phyloP scores from a whole-genome alignment of 495 filamentous ascomycete genomes.

The Podospora bellae-mahoneyi region DNA sequence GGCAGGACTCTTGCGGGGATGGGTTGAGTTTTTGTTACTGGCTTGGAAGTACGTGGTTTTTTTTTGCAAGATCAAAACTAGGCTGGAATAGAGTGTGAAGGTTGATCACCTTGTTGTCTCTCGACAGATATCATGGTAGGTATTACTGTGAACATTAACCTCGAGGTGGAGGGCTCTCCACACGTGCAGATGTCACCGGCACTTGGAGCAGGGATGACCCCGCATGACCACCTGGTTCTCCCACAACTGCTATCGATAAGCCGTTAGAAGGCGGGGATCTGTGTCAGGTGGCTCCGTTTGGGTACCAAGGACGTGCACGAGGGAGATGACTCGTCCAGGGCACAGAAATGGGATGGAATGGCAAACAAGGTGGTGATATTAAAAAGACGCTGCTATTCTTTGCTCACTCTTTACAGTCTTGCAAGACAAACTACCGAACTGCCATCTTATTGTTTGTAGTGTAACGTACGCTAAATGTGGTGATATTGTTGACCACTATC shows the following conservation, averaged over 20 bases:
- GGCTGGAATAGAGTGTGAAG: too few relatives aligned
- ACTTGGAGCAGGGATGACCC: slow-evolving; percentile 10
- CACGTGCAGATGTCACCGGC: not conserved
- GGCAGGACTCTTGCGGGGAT: slow-evolving; percentile 4
- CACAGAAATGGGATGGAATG: not conserved
- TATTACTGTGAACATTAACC: too few relatives aligned
- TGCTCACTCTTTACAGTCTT: not conserved
- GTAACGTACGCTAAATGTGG: not conserved
- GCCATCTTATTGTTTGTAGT: not conserved
- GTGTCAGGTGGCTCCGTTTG: not conserved
- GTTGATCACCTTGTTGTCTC: too few relatives aligned
- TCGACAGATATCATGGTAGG: too few relatives aligned
- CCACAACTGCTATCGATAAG: not conserved
- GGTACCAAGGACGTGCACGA: not conserved
- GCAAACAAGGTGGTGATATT: not conserved
- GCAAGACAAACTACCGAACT: not conserved
- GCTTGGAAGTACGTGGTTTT: slow-evolving; percentile 10
- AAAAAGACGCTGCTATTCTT: not conserved
- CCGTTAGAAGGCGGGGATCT: not conserved
- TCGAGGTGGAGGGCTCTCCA: not conserved
- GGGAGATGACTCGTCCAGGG: not conserved
- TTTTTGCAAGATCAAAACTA: not conserved
- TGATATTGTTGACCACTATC: not conserved
- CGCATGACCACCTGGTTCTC: not conserved
- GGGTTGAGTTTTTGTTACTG: slow-evolving; percentile 14